A percentile compares a stretch with the other conserved stretches of the same genome.
Conservation (phyloP, 441 rosid genomes). For the Euphorbia celastroides region DNA sequence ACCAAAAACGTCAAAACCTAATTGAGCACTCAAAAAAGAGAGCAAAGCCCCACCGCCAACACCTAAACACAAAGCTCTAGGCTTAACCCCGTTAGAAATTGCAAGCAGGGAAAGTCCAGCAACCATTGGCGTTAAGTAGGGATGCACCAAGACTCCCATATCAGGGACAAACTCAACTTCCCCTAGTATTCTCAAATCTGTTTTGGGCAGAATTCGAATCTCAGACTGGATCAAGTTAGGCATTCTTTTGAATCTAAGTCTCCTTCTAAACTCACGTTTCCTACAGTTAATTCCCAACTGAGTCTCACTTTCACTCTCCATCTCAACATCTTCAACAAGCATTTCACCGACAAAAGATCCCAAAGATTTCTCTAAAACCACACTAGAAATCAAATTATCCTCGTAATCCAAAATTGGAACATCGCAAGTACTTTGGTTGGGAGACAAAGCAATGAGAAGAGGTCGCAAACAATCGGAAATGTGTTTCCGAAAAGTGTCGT, state of each 20-base stretch:
- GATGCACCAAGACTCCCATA: slow-evolving; percentile 44
- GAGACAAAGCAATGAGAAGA: slow-evolving; percentile 48
- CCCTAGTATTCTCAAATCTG: slow-evolving; percentile 21
- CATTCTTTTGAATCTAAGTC: slow-evolving; percentile 83
- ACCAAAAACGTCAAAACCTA: slow-evolving; percentile 64
- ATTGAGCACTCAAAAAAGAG: slow-evolving; percentile 42
- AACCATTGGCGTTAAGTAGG: too few species aligned
- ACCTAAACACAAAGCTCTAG: slow-evolving; percentile 72
- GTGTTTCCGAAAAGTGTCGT: slow-evolving; percentile 6
- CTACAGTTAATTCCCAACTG: slow-evolving; percentile 28
- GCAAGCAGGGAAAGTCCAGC: too few species aligned
- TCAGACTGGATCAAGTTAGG: slow-evolving; percentile 73
- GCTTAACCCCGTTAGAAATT: slow-evolving; percentile 29
- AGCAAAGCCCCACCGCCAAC: slow-evolving; percentile 90
- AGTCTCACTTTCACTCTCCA: slow-evolving; percentile 47
- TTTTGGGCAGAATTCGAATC: slow-evolving; percentile 35
- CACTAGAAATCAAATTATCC: slow-evolving; percentile 47
- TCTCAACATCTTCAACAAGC: slow-evolving; percentile 65
- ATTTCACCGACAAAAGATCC: slow-evolving; percentile 72
- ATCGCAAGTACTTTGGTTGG: slow-evolving; percentile 30
- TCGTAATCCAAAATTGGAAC: slow-evolving; percentile 57
- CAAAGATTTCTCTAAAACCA: slow-evolving; percentile 39
- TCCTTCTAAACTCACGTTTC: slow-evolving; percentile 58
- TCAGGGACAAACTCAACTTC: slow-evolving; percentile 37
- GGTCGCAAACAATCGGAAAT: slow-evolving; percentile 26